Conservation (phyloP, 306 rosid genomes). For the Potentilla sterilis region DNA sequence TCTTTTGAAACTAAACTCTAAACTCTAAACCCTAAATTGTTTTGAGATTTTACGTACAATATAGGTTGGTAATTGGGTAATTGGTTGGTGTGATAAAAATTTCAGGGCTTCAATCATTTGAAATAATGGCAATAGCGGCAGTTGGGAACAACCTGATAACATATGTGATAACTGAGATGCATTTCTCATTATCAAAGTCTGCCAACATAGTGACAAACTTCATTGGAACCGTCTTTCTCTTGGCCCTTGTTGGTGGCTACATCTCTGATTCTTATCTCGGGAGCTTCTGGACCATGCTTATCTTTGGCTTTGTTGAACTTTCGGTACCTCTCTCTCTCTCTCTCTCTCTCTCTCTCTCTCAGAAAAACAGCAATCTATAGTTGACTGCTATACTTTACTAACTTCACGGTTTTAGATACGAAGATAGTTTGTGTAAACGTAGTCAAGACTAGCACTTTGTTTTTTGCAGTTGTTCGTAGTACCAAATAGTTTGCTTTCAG, state of each 20-base stretch:
- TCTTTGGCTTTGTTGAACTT: conserved; percentile 87
- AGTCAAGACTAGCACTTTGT: not conserved
- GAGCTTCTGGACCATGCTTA: conserved; percentile 92
- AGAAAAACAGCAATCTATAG: not conserved
- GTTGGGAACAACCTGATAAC: conserved; percentile 99
- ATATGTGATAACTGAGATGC: conserved; percentile 84
- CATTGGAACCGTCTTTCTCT: conserved; percentile 85
- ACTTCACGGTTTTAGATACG: not conserved
- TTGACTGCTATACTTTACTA: not conserved
- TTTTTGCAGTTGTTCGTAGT: not conserved
- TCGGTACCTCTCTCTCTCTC: conserved; percentile 42
- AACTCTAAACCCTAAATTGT: too few relatives aligned
- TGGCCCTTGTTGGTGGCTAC: conserved; percentile 93
- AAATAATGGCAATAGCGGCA: conserved; percentile 97
- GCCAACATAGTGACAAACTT: conserved; percentile 94
- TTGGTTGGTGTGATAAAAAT: not conserved
- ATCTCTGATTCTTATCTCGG: conserved; percentile 94
- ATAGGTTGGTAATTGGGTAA: too few relatives aligned
- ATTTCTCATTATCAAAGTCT: conserved; percentile 74
- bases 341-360: not conserved
- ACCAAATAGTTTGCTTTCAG: not conserved
- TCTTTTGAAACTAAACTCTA: too few relatives aligned
- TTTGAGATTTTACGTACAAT: too few relatives aligned
- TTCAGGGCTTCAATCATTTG: conserved; percentile 86
- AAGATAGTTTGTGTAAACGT: not conserved